These are phyloP conservation scores for Paecilomyces fulvus DNA, from an alignment of 2,329 filamentous ascomycete genomes.

Conservation along the genomic window DNA sequence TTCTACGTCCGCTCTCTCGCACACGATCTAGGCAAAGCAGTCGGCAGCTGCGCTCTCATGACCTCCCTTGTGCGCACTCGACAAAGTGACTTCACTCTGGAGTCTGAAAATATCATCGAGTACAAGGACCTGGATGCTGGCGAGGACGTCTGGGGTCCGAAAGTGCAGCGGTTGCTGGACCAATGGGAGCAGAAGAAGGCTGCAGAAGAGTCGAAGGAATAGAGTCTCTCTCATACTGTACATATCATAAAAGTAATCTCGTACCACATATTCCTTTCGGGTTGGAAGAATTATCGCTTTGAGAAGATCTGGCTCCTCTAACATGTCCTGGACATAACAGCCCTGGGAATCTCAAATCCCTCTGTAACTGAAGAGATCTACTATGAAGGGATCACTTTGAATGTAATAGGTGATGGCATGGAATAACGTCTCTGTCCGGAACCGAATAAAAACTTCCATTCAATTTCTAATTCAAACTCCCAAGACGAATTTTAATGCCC, in stretches of 20 bases:
- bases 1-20: conserved; percentile 95
- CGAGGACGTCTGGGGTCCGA: conserved; percentile 73
- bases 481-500: background rate
- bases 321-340: too few relatives aligned
- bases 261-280: background rate
- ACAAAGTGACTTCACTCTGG: conserved; percentile 72
- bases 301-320: too few relatives aligned
- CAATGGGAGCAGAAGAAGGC: conserved; percentile 38
- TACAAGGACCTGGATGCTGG: conserved; percentile 68
- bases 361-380: background rate
- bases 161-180: conserved; percentile 54
- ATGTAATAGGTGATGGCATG: too few relatives aligned
- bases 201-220: background rate
- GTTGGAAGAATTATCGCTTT: background rate
- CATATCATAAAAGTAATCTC: background rate
- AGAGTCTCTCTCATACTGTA: background rate
- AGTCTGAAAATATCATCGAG: conserved; percentile 63
- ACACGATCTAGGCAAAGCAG: conserved; percentile 77
- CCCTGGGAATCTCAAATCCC: background rate
- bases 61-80: conserved; percentile 69
- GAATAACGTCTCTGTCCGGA: background rate
- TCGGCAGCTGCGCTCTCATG: conserved; percentile 80
- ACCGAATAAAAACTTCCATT: background rate
- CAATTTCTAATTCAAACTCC: background rate
- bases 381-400: too few relatives aligned